A percentile compares a stretch with the other conserved stretches of the same genome.
phyloP scores from a whole-genome alignment of 805 yeast species.

The Saturnispora besseyi region DNA sequence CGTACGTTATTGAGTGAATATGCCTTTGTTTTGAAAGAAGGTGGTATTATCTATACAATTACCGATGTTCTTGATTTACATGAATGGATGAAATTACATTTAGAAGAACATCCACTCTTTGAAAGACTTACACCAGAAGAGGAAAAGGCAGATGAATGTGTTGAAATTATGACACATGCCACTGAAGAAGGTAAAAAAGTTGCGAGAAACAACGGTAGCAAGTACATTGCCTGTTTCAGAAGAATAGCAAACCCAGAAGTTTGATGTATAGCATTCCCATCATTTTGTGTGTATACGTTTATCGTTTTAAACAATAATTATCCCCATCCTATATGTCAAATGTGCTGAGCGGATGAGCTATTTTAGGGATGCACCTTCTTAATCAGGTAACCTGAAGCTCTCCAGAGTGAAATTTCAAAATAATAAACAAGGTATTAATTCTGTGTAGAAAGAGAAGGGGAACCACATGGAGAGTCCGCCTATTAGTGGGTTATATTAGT shows the following conservation, averaged over 20 bases:
- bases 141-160: conserved; percentile 77
- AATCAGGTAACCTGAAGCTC: too few relatives aligned
- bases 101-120: conserved; percentile 86
- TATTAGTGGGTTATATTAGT: neutral
- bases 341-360: conserved; percentile 2
- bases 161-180: conserved; percentile 76
- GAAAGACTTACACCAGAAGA: conserved; percentile 70
- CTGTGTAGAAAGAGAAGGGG: neutral
- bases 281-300: neutral
- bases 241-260: conserved; percentile 54
- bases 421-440: neutral
- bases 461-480: neutral
- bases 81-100: conserved; percentile 91
- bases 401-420: too few relatives aligned
- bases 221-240: conserved; percentile 80
- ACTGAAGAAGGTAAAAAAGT: conserved; percentile 99
- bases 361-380: too few relatives aligned
- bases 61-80: conserved; percentile 94
- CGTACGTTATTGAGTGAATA: conserved; percentile 83
- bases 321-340: too few relatives aligned
- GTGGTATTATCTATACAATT: conserved; percentile 86
- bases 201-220: conserved; percentile 77
- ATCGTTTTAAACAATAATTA: neutral
- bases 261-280: conserved; percentile 1
- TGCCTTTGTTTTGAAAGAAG: conserved; percentile 79